These are phyloP conservation scores for Amaranthus cruentus DNA, from an alignment of 148 eudicot species.

Conservation along the genomic window DNA sequence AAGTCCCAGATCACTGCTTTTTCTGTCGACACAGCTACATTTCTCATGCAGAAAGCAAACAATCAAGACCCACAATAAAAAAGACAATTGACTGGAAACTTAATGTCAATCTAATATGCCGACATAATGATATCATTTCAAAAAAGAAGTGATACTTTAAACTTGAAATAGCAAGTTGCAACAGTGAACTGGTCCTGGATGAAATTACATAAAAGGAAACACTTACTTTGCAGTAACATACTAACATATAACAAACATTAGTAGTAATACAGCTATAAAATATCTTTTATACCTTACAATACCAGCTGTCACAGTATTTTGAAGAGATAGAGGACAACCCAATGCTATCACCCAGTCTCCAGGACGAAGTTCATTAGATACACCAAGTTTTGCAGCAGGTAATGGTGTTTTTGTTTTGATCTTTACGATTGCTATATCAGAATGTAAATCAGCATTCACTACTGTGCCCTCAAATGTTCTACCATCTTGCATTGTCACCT, in stretches of 20 bases:
- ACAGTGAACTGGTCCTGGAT: neutral
- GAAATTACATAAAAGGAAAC: neutral
- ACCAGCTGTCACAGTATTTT: conserved; percentile 95
- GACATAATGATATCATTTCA: neutral
- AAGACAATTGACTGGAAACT: neutral
- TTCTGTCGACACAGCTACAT: conserved; percentile 85
- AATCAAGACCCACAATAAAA: conserved; percentile 3
- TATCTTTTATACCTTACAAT: conserved; percentile 60
- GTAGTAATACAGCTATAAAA: neutral
- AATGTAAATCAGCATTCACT: conserved; percentile 86
- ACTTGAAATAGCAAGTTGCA: neutral
- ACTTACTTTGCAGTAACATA: neutral
- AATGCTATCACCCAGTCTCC: conserved; percentile 97
- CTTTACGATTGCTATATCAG: conserved; percentile 84
- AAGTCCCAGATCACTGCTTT: conserved; percentile 93
- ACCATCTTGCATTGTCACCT: conserved; percentile 96
- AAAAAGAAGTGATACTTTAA: neutral
- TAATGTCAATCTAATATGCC: neutral
- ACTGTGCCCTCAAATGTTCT: conserved; percentile 84
- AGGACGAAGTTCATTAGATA: conserved; percentile 83
- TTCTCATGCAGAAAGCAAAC: conserved; percentile 12
- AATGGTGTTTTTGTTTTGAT: conserved; percentile 82
- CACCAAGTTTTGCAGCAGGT: conserved; percentile 79
- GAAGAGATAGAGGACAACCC: conserved; percentile 93
- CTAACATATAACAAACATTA: neutral